phyloP scores from a whole-genome alignment of 164 flowering plant species.

The Chimonanthus salicifolius region DNA sequence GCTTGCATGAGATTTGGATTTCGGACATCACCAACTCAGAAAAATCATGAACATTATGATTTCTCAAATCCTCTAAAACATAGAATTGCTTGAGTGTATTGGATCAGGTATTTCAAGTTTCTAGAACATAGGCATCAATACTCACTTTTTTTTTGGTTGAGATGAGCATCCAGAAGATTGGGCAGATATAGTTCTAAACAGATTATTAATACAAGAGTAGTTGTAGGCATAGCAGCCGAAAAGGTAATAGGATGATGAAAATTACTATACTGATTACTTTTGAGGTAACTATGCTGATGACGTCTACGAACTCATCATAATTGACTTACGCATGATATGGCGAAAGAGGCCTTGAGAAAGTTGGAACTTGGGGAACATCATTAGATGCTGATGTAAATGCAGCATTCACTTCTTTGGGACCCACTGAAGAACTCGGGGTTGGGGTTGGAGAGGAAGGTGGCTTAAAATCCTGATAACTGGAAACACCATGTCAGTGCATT shows the following conservation, averaged over 20 bases:
- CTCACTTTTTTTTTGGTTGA: no score
- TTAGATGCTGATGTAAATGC: conserved; percentile 2
- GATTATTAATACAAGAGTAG: background rate
- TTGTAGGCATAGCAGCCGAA: background rate
- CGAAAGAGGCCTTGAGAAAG: conserved; percentile 19
- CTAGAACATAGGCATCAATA: background rate
- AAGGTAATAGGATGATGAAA: background rate
- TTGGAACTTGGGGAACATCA: conserved; percentile 13
- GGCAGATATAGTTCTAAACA: background rate
- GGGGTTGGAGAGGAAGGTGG: conserved; percentile 68
- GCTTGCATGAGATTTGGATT: no score
- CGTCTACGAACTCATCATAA: background rate
- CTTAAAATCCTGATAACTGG: conserved; percentile 82
- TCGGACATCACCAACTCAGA: no score
- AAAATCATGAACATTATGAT: no score
- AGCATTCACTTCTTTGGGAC: conserved; percentile 17
- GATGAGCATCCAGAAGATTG: background rate
- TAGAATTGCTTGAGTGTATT: background rate
- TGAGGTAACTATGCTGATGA: no score
- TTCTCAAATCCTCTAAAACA: no score
- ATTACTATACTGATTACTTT: background rate
- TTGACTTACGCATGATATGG: conserved; percentile 37
- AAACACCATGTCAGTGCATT: conserved; percentile 9
- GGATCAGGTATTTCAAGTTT: background rate
- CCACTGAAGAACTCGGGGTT: conserved; percentile 13